Conservation (phyloP, 495 filamentous ascomycete species). For the Cercophora newfieldiana region DNA sequence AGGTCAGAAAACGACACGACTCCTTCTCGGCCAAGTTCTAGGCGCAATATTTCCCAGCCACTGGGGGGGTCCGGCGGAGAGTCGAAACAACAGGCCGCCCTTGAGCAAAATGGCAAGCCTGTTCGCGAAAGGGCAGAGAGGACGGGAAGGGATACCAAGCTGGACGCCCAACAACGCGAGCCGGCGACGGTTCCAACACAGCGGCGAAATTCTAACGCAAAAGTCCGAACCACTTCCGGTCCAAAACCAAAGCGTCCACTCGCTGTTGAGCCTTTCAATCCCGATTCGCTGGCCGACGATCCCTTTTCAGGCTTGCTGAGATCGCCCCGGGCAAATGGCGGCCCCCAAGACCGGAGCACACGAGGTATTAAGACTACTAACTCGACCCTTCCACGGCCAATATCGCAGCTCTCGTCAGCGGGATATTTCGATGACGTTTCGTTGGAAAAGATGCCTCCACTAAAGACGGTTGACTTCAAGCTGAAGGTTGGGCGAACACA, state of each 20-base stretch:
- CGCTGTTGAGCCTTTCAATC: constrained; percentile 40
- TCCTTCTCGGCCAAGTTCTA: background rate
- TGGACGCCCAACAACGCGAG: constrained; percentile 21
- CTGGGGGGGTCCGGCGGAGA: background rate
- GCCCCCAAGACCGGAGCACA: constrained; percentile 34
- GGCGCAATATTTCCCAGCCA: background rate
- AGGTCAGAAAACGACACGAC: background rate
- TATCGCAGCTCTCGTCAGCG: constrained; percentile 41
- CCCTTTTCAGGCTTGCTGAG: constrained; percentile 31
- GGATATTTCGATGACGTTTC: constrained; percentile 37
- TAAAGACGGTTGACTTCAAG: constrained; percentile 29
- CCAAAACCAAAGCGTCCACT: constrained; percentile 40
- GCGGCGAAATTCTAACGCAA: constrained; percentile 48
- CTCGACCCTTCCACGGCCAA: constrained; percentile 37
- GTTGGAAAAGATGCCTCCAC: constrained; percentile 40
- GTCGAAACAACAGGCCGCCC: background rate
- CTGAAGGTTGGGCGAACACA: constrained; percentile 22
- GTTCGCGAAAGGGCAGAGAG: background rate
- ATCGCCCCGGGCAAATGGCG: constrained; percentile 35
- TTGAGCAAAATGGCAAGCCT: background rate
- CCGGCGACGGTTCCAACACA: constrained; percentile 21
- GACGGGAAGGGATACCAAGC: constrained; percentile 1
- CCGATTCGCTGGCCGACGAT: constrained; percentile 28
- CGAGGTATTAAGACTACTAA: constrained; percentile 37
- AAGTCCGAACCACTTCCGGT: constrained; percentile 39